These are phyloP conservation scores for Endocladia muricata DNA, from an alignment of 31 red algal genomes.

Conservation along the genomic window DNA sequence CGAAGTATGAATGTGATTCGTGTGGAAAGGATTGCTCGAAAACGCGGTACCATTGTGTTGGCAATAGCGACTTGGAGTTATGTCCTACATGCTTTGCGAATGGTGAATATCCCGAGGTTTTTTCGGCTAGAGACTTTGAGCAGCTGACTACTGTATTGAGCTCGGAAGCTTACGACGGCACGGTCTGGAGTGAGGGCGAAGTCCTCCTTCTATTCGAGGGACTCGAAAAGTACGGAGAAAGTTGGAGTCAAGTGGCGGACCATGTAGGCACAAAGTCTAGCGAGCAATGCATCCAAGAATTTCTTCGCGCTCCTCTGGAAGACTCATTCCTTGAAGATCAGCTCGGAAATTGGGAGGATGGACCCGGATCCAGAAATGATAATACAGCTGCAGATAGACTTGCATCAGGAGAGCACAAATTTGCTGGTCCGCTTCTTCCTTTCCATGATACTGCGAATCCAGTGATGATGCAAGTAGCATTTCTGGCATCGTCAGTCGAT, in stretches of 20 bases:
- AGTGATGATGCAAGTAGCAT: constrained; percentile 87
- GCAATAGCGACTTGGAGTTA: constrained; percentile 82
- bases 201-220: constrained; percentile 80
- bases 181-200: constrained; percentile 85
- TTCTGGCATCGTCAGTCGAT: constrained; percentile 77
- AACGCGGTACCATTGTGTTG: constrained; percentile 77
- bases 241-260: constrained; percentile 86
- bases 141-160: constrained; percentile 54
- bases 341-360: constrained; percentile 63
- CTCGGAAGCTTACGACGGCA: constrained; percentile 20
- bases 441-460: constrained; percentile 82
- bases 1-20: constrained; percentile 87
- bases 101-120: constrained; percentile 47
- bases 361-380: too few relatives aligned
- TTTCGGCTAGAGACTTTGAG: constrained; percentile 80
- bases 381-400: too few relatives aligned
- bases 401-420: constrained; percentile 45
- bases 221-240: constrained; percentile 89
- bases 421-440: constrained; percentile 43
- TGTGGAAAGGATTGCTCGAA: constrained; percentile 82
- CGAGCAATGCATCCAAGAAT: constrained; percentile 66
- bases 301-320: constrained; percentile 81
- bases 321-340: constrained; percentile 84
- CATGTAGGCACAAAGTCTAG: constrained; percentile 81
- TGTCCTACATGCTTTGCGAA: constrained; percentile 72